These are phyloP conservation scores for Rhodotorula sp. DNA, from an alignment of 1,284 basidiomycete genomes.

Conservation along the genomic window DNA sequence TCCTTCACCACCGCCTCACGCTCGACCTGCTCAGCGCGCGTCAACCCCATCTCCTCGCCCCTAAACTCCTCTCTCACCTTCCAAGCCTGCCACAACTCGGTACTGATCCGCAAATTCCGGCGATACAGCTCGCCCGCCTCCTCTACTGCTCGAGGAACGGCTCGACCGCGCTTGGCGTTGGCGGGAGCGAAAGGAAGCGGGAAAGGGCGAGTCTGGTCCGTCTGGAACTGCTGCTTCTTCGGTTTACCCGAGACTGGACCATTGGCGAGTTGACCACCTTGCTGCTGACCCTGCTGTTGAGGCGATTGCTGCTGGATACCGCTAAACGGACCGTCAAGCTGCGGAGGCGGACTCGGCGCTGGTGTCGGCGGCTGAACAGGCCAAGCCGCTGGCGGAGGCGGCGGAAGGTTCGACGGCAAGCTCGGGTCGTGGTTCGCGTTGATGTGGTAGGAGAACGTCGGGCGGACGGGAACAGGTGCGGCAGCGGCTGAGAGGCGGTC, in stretches of 20 bases:
- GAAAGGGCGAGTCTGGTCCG: slow-evolving; percentile 91
- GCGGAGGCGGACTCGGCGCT: slow-evolving; percentile 45
- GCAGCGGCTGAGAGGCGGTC: slow-evolving; percentile 81
- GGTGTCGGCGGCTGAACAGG: slow-evolving; percentile 31
- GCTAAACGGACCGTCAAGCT: slow-evolving; percentile 65
- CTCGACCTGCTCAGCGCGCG: slow-evolving; percentile 57
- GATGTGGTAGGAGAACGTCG: slow-evolving; percentile 64
- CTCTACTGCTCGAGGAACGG: slow-evolving; percentile 91
- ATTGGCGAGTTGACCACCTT: slow-evolving; percentile 50
- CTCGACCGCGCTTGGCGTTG: slow-evolving; percentile 45
- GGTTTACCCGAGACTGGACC: slow-evolving; percentile 84
- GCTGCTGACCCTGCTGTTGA: slow-evolving; percentile 58
- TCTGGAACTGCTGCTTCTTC: slow-evolving; percentile 98
- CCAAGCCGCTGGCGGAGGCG: slow-evolving; percentile 21
- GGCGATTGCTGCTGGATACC: slow-evolving; percentile 49
- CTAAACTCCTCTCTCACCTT: slow-evolving; percentile 90
- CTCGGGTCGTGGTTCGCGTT: slow-evolving; percentile 52
- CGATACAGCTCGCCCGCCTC: slow-evolving; percentile 91
- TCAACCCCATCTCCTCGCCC: slow-evolving; percentile 86
- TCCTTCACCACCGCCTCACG: slow-evolving; percentile 24
- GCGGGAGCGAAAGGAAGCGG: slow-evolving; percentile 82
- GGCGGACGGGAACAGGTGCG: slow-evolving; percentile 82
- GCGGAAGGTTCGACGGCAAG: slow-evolving; percentile 30
- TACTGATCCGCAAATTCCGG: slow-evolving; percentile 84
- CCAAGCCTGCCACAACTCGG: slow-evolving; percentile 92